Base-by-base conservation (phyloP, 148 eudicot genomes). In the Tetragonia tetragonoides region DNA sequence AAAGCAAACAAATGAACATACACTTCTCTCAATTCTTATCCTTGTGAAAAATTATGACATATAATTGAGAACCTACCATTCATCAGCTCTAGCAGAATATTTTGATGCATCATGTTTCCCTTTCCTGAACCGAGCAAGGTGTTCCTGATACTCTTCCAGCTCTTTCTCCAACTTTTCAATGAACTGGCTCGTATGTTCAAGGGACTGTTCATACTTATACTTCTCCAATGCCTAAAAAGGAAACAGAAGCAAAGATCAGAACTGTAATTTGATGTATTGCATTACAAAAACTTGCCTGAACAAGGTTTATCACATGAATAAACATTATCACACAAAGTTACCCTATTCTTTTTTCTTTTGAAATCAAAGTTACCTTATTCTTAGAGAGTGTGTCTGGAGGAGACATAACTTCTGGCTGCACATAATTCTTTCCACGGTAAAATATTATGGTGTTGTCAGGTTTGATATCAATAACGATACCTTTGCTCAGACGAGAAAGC, bases 371-470 rank as follows among this genome's bases (percentile, higher is more conserved):
- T n/a, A n/a, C n/a, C n/a, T n/a, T n/a, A n/a, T n/a, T n/a, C n/a
- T n/a, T n/a, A n/a, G 99, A 91, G 65, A 95, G 82, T 66, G 99
- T 95, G 83, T 90, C 88, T 20, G 88, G 87, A 84, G 99, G 97
- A 79, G 99, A 93, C 98, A 95, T 90, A 74, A 93, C 87, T 18
- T 85, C 82, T 39, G 99, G 97, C 67, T 78, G 93, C 56, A 90
- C 95, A 86, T 95, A 95, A 82, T 93, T 95, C 85, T 91, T 95
- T 61, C 99, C 99, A 23, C 98, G 94, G 80, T 90, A 95, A 76
- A 95, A 93, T 75, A 95, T 88, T 46, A 95, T 86, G n/a, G 78
- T 89, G 76, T 95, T 89, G 85, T 91, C 82, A 66, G 97, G 97
- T 82, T 83, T 91, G 70, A 91, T 91, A 81, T 95, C 97, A 75